phyloP scores from a whole-genome alignment of 106 monocot species.

The Triglochin maritima region DNA sequence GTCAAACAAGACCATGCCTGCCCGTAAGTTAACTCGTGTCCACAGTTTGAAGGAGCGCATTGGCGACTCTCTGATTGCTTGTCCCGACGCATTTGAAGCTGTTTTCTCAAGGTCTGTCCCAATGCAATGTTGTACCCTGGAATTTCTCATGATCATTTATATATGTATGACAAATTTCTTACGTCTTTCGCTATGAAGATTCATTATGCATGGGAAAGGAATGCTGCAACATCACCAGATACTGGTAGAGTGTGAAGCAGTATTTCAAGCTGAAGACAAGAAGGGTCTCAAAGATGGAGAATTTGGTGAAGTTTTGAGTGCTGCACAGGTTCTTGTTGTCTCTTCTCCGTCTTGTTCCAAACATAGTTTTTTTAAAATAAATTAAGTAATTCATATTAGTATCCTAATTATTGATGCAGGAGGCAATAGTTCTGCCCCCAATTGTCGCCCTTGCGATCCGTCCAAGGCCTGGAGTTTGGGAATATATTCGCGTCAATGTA shows the following conservation, averaged over 20 bases:
- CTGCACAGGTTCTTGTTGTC: conserved; percentile 20
- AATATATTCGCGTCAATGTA: conserved; percentile 59
- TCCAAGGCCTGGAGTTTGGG: conserved; percentile 88
- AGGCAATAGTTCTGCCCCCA: conserved; percentile 74
- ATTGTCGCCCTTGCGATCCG: conserved; percentile 75
- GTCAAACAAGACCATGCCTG: conserved; percentile 1
- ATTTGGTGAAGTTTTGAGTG: conserved; percentile 38
- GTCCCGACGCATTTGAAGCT: conserved; percentile 9
- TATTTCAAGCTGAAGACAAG: conserved; percentile 20
- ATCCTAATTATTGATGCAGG: conserved; percentile 28
- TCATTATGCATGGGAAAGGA: conserved; percentile 72
- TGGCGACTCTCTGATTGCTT: conserved; percentile 11
- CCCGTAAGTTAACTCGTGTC: conserved; percentile 14
- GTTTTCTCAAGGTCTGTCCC: conserved; percentile 11
- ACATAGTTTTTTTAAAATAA: neutral
- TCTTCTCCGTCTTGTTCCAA: neutral
- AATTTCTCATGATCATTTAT: neutral
- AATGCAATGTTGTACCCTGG: neutral
- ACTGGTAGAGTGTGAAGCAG: conserved; percentile 30
- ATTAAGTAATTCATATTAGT: neutral
- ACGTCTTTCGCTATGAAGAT: conserved; percentile 19
- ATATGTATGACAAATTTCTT: neutral
- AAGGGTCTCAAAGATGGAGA: conserved; percentile 34
- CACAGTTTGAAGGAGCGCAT: conserved; percentile 17
- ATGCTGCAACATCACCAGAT: conserved; percentile 81